A percentile compares a stretch with the other conserved stretches of the same genome.
phyloP scores from a whole-genome alignment of 441 rosid genomes.

The Viola pubescens region DNA sequence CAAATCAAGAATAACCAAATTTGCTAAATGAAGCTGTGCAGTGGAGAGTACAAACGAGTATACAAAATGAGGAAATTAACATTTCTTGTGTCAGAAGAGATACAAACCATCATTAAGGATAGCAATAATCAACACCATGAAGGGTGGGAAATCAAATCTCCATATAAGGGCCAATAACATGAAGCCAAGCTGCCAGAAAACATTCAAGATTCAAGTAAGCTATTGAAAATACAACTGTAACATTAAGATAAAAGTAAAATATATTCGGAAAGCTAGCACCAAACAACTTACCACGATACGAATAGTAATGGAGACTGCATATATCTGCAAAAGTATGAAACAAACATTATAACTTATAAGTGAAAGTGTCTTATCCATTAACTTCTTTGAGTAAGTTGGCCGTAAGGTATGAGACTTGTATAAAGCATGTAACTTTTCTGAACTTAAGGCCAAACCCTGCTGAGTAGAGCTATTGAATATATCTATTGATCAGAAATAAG shows the following conservation, averaged over 20 bases:
- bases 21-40: neutral
- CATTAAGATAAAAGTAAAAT: neutral
- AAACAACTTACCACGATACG: constrained; percentile 55
- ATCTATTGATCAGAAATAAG: constrained; percentile 2
- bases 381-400: too few relatives aligned
- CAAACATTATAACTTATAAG: neutral
- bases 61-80: neutral
- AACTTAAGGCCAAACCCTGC: neutral
- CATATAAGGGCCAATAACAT: constrained; percentile 71
- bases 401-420: too few relatives aligned
- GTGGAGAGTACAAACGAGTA: neutral
- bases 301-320: constrained; percentile 83
- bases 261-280: neutral
- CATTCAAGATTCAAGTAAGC: constrained; percentile 1
- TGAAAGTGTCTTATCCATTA: neutral
- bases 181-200: constrained; percentile 58
- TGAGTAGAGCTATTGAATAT: neutral
- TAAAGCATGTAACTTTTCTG: too few relatives aligned
- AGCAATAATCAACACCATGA: constrained; percentile 85
- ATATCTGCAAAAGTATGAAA: constrained; percentile 32
- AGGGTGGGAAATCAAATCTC: constrained; percentile 83
- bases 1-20: neutral
- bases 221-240: neutral
- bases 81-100: neutral
- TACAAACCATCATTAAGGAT: constrained; percentile 73